Conservation (phyloP, 1,284 basidiomycete genomes). For the Tylopilus orsonianus region DNA sequence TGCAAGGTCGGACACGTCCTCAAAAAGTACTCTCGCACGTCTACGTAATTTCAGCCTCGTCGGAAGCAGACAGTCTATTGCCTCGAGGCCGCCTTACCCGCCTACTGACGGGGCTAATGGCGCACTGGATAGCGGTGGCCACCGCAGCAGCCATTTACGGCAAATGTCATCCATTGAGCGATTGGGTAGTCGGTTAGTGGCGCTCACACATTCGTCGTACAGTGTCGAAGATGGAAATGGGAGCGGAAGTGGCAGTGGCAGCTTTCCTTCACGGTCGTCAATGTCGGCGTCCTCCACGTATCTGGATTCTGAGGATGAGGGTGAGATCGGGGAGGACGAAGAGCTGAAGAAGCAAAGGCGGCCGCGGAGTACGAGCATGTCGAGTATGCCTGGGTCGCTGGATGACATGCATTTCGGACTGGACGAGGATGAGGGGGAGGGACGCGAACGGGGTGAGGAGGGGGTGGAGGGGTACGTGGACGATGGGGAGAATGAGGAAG, state of each 20-base stretch:
- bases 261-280: conserved; percentile 49
- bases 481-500: conserved; percentile 44
- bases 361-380: conserved; percentile 57
- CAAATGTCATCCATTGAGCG: conserved; percentile 75
- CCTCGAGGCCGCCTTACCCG: conserved; percentile 33
- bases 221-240: conserved; percentile 24
- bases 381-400: conserved; percentile 83
- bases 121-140: conserved; percentile 16
- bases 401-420: conserved; percentile 56
- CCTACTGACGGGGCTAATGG: conserved; percentile 28
- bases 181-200: conserved; percentile 55
- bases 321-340: conserved; percentile 40
- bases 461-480: conserved; percentile 34
- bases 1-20: conserved; percentile 85
- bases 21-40: conserved; percentile 69
- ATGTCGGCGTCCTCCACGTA: conserved; percentile 48
- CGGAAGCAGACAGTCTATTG: conserved; percentile 45
- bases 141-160: conserved; percentile 44
- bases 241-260: conserved; percentile 39
- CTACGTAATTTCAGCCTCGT: conserved; percentile 81
- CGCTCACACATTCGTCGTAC: conserved; percentile 42
- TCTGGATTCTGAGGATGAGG: conserved; percentile 58
- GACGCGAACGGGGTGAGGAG: conserved; percentile 32
- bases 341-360: conserved; percentile 40
- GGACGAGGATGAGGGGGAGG: conserved; percentile 43